Base-by-base conservation (phyloP, 805 yeast genomes). In the Naumovozyma castellii region DNA sequence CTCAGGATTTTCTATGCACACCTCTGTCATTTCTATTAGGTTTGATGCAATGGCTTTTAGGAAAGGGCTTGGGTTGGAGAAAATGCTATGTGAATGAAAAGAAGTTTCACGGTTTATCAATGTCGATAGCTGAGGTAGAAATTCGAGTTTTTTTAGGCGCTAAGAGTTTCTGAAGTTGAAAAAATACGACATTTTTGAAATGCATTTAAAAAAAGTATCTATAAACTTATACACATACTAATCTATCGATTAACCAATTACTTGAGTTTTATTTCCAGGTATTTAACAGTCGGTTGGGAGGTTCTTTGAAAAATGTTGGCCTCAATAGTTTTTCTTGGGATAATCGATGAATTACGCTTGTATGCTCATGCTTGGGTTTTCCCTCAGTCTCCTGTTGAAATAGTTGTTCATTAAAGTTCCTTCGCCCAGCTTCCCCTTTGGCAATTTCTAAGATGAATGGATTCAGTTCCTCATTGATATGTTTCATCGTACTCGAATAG, bases 391-490 rank as follows among this genome's bases (percentile, higher is more conserved):
- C 39, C 8, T 37, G 37, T 15, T 30, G 15, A 38, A 49, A 51
- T 14, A 53, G 20, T 13, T 40, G 25, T 18, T 37, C 44, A 36
- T 59, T 57, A n/a, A 39, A 40, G 2, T 36, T 31, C 38, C 47
- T 55, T 2, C 38, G 31, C 3, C 25, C 22, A 13, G 33, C 18
- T 19, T 59, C 62, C 17, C 39, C 32, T 40, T 49, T 46, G 5
- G 64, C 63, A 5, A 59, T 42, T 30, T 51, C 49, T 4, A 39
- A 42, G 3, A 57, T 45, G 31, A 43, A 51, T 2, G 64, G 62
- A 34, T 48, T 50, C 4, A 52, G 34, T 25, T 50, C 50, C 32
- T 40, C 47, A 16, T 34, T 41, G 3, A 55, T 27, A 28, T 46
- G 41, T 13, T 27, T 43, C 12, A 33, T 41, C 3, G 41, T 42